Evolutionary conservation across 106 monocot genomes (phyloP).

Genomic region (Dendrobium nobile): DNA sequence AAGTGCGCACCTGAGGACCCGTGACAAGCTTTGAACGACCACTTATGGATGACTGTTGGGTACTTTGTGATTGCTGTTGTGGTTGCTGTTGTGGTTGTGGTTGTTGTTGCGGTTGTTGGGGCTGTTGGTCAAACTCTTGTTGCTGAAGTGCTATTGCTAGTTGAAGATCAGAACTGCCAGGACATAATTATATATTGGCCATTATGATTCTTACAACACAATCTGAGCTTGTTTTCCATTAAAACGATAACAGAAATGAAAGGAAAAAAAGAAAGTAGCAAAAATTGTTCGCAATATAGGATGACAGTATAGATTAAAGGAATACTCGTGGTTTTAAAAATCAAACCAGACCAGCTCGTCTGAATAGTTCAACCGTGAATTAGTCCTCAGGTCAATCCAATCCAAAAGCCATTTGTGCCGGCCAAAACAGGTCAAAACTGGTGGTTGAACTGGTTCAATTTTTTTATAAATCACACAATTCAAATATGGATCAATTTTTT

Average conservation of each 20-base stretch:
- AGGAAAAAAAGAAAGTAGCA: no score
- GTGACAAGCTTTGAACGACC: constrained; percentile 43
- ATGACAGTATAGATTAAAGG: no score
- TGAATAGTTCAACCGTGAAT: no score
- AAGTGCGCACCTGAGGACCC: constrained; percentile 50
- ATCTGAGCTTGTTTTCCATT: neutral
- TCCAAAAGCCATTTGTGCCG: no score
- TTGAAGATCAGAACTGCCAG: constrained; percentile 72
- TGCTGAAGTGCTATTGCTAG: constrained; percentile 78
- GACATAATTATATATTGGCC: neutral
- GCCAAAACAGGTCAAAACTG: no score
- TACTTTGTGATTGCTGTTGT: constrained; percentile 21
- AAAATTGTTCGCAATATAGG: no score
- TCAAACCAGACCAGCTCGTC: no score
- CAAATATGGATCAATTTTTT: no score
- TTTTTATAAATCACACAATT: no score
- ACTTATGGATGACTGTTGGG: constrained; percentile 31
- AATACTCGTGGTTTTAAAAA: no score
- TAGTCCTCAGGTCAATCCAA: no score
- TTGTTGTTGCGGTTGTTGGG: constrained; percentile 1
- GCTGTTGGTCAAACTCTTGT: constrained; percentile 71
- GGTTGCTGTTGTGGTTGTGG: neutral
- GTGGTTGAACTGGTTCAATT: no score
- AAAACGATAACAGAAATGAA: neutral
- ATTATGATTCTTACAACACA: neutral